phyloP scores from a whole-genome alignment of 441 rosid genomes.

The Mallotus repandus region DNA sequence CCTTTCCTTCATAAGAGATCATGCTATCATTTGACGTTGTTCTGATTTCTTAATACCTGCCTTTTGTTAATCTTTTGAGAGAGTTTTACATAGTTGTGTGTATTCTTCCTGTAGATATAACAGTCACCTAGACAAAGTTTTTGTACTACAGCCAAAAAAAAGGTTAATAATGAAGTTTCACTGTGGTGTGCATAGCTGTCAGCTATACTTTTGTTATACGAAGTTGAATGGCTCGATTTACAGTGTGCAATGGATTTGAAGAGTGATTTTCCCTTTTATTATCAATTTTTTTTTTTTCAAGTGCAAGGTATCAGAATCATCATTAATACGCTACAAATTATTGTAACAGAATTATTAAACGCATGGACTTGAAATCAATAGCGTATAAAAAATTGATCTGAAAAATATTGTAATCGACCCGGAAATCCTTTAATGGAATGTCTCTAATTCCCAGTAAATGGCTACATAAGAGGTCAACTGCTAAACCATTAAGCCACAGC shows the following conservation, averaged over 20 bases:
- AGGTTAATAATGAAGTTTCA: background rate
- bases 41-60: constrained; percentile 14
- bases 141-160: background rate
- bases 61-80: constrained; percentile 8
- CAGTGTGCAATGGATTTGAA: background rate
- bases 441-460: background rate
- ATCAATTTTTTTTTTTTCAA: background rate
- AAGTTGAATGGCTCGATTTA: background rate
- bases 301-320: background rate
- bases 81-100: constrained; percentile 22
- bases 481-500: background rate
- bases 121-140: constrained; percentile 1
- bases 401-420: background rate
- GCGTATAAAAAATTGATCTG: background rate
- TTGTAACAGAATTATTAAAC: background rate
- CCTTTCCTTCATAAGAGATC: constrained; percentile 29
- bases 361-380: background rate
- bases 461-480: background rate
- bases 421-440: background rate
- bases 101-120: constrained; percentile 24
- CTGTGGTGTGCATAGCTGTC: background rate
- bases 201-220: background rate
- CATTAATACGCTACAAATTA: background rate
- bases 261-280: background rate
- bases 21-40: background rate